A percentile compares a stretch with the other conserved stretches of the same genome.
Evolutionary conservation across 129 eudicot genomes (phyloP).

Genomic region (Cynara cardunculus): DNA sequence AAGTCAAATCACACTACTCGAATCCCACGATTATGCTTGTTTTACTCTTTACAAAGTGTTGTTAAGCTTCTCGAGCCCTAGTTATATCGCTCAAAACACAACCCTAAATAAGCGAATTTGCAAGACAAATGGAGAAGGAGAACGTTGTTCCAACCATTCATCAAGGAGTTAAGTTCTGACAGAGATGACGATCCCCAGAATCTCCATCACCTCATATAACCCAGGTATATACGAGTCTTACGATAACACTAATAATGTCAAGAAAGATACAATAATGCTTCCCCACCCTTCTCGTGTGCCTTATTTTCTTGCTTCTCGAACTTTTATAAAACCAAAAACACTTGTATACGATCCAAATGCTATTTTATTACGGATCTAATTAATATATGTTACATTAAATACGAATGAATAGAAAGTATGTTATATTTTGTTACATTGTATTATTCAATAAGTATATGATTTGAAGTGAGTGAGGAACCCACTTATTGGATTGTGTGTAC

Average conservation of each 20-base stretch:
- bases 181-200: neutral
- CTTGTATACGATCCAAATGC: neutral
- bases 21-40: neutral
- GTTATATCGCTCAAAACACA: neutral
- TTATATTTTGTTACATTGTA: neutral
- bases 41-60: neutral
- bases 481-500: neutral
- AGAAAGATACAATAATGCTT: too few relatives aligned
- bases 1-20: neutral
- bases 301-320: too few relatives aligned
- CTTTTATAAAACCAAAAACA: too few relatives aligned
- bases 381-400: too few relatives aligned
- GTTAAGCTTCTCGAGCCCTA: neutral
- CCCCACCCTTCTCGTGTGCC: too few relatives aligned
- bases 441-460: neutral
- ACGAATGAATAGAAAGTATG: neutral
- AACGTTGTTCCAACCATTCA: neutral
- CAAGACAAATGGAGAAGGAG: neutral
- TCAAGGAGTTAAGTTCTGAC: neutral
- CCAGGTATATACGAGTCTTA: neutral
- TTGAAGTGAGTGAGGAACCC: neutral
- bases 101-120: neutral
- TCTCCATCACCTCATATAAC: neutral
- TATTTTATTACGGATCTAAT: neutral
- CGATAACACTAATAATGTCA: too few relatives aligned